Percentiles rank a stretch among this genome's conserved stretches.
phyloP scores from a whole-genome alignment of 164 flowering plant genomes.

The Liriodendron chinense region DNA sequence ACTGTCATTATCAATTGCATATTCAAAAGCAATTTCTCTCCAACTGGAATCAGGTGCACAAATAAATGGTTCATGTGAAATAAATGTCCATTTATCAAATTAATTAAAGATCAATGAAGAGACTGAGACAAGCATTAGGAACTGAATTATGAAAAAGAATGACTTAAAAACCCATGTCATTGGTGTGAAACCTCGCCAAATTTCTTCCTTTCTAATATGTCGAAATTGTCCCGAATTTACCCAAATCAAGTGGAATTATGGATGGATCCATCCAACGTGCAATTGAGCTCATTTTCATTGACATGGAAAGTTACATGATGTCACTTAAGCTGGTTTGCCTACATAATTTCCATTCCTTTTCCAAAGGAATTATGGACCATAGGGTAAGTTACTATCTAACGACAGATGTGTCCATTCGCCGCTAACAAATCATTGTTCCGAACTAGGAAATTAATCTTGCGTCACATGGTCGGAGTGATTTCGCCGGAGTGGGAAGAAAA shows the following conservation, averaged over 20 bases:
- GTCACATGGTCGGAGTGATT: neutral
- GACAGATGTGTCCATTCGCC: neutral
- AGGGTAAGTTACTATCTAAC: neutral
- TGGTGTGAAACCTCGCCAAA: too few species aligned
- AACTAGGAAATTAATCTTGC: slow-evolving; percentile 2
- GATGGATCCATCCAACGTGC: neutral
- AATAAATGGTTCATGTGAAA: too few species aligned
- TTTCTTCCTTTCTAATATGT: neutral
- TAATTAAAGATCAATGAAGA: neutral
- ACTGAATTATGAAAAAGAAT: neutral
- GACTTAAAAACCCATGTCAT: too few species aligned
- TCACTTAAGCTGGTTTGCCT: neutral
- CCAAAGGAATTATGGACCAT: neutral
- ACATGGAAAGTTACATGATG: neutral
- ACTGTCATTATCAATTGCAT: too few species aligned
- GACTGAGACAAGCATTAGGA: neutral
- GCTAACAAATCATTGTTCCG: too few species aligned
- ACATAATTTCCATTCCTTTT: neutral
- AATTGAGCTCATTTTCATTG: neutral
- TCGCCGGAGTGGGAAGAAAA: neutral
- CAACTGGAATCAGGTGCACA: neutral
- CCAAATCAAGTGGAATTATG: neutral
- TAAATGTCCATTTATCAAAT: neutral
- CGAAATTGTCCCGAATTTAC: neutral
- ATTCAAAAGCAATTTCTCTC: neutral